A percentile compares a stretch with the other conserved stretches of the same genome.
Conservation (phyloP, 176 grass and related monocot species). For the Tillandsia fasciculata region DNA sequence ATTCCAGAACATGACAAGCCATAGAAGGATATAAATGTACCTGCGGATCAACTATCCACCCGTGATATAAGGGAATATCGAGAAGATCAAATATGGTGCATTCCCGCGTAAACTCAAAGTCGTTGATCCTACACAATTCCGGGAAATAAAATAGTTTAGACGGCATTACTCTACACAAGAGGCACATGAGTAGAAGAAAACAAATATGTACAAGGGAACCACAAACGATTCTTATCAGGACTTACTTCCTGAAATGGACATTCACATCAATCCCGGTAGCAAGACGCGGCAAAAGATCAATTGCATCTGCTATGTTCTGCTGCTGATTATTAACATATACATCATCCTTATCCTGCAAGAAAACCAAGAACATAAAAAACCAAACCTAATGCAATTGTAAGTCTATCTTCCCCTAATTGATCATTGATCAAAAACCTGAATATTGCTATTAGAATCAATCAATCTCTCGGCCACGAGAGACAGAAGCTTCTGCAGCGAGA, state of each 20-base stretch:
- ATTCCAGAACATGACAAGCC: neutral
- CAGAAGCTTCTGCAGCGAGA: constrained; percentile 85
- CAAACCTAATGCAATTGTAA: neutral
- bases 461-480: constrained; percentile 85
- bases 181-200: neutral
- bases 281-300: constrained; percentile 72
- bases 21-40: constrained; percentile 19
- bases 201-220: neutral
- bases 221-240: constrained; percentile 1
- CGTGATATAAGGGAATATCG: constrained; percentile 84
- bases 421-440: constrained; percentile 42
- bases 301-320: constrained; percentile 77
- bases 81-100: constrained; percentile 97
- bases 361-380: neutral
- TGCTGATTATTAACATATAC: constrained; percentile 63
- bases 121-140: constrained; percentile 52
- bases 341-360: constrained; percentile 51
- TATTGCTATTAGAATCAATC: constrained; percentile 69
- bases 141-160: too few species aligned
- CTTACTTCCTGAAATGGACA: constrained; percentile 85
- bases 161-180: too few species aligned
- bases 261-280: constrained; percentile 83
- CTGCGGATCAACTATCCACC: constrained; percentile 98
- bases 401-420: neutral
- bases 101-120: constrained; percentile 95